Base-by-base conservation (phyloP, 2,329 filamentous ascomycete genomes). In the Aspergillus sp. region DNA sequence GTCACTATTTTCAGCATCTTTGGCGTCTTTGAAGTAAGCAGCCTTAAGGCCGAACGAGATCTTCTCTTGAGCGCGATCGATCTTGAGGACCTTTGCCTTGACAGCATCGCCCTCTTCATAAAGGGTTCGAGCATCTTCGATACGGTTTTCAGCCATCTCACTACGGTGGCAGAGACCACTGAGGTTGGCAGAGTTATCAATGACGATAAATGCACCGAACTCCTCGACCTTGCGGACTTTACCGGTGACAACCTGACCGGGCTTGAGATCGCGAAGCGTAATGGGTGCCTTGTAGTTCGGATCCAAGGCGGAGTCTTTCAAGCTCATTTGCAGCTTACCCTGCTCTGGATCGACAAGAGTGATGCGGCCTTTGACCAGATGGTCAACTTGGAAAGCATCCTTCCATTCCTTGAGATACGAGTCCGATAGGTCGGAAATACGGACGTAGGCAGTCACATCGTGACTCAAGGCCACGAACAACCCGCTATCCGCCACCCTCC, bases 401-500 rank as follows among this genome's bases (percentile, higher is more conserved):
- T 95, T 94, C 93, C 93, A 98, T 51, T 97, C 88, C 68, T 97
- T 97, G 58, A 98, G 72, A 65, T 83, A 98, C 5, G 81, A 79
- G 64, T 98, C 93, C 0, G 90, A 95, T 9, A 98, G 76, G 64
- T 97, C 90, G 7, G 85, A 81, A 45, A 97, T 84, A 56, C 87
- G 85, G 42, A 95, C 86, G 59, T 90, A 85, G 1, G 83, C 90
- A 43, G 86, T 86, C 12, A 95, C 77, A 52, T 85, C 81, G 12
- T 87, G 86, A 39, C 90, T 89, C 3, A 98, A 75, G 28, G 83
- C 78, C 41, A 98, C 80, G 59, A 96, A 95, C 2, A 98, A 68
- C 45, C 93, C 93, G 64, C 89, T 91, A 55, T 95, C 88, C 0
- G 86, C 79, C 38, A 97, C 82, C 55, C 88, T 88, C 70, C 89